Conservation (phyloP, 116 monocot genomes). For the Iris pallida region DNA sequence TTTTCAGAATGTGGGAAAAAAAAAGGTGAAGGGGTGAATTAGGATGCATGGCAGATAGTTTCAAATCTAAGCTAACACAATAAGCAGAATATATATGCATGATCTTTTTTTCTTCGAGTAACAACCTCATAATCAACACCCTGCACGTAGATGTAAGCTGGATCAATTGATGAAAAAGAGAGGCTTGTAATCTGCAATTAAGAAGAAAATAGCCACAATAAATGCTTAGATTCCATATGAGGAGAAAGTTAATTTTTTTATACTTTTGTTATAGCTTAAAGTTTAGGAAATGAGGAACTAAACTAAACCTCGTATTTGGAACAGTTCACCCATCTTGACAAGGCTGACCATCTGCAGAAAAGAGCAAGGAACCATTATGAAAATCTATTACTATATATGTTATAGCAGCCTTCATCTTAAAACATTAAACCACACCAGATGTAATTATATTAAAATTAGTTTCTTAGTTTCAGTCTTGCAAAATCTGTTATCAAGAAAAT, state of each 20-base stretch:
- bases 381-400: too few relatives aligned
- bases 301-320: constrained; percentile 84
- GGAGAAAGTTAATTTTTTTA: too few relatives aligned
- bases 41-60: not conserved
- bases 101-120: not conserved
- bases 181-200: constrained; percentile 72
- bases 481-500: not conserved
- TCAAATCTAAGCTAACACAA: not conserved
- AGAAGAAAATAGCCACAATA: not conserved
- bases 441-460: not conserved
- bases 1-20: not conserved
- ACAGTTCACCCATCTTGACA: constrained; percentile 85
- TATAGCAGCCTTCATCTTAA: too few relatives aligned
- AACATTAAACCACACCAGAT: not conserved
- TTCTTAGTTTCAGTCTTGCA: not conserved
- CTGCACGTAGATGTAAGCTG: constrained; percentile 66
- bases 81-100: not conserved
- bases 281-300: not conserved
- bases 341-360: constrained; percentile 62
- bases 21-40: not conserved
- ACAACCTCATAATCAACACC: constrained; percentile 92
- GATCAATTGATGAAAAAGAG: constrained; percentile 63
- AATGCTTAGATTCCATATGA: not conserved
- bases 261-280: not conserved
- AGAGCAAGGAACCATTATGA: too few relatives aligned